A percentile compares a stretch with the other conserved stretches of the same genome.
Evolutionary conservation across 345 rosid species (phyloP).

Genomic region (Murraya koenigii): DNA sequence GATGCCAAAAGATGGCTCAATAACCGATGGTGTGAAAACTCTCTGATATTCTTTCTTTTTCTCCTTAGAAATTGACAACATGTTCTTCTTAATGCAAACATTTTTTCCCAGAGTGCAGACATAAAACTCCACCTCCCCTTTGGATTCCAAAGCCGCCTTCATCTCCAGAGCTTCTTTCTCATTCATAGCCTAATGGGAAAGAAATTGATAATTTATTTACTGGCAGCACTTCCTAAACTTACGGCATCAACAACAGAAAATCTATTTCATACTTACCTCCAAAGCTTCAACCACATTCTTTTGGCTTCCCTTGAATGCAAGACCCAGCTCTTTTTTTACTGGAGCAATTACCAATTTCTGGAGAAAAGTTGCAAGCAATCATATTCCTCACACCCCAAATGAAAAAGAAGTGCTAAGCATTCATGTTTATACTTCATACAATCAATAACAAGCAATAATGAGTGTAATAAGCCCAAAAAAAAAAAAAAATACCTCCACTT

Average conservation of each 20-base stretch:
- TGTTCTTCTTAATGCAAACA: slow-evolving; percentile 63
- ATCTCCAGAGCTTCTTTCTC: slow-evolving; percentile 89
- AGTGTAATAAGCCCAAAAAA: background rate
- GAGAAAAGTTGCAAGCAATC: background rate
- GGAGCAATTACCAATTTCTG: slow-evolving; percentile 82
- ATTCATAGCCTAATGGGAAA: slow-evolving; percentile 60
- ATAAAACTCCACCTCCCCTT: slow-evolving; percentile 79
- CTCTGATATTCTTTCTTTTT: slow-evolving; percentile 86
- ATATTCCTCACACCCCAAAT: background rate
- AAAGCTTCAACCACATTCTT: slow-evolving; percentile 76
- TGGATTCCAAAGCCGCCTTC: slow-evolving; percentile 71
- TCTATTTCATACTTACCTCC: slow-evolving; percentile 46
- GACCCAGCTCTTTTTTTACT: slow-evolving; percentile 83
- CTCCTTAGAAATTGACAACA: slow-evolving; percentile 92
- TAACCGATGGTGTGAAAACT: slow-evolving; percentile 87
- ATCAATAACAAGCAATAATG: background rate
- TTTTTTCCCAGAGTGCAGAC: slow-evolving; percentile 71
- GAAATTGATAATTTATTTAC: background rate
- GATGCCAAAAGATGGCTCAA: slow-evolving; percentile 94
- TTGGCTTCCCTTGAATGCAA: slow-evolving; percentile 80
- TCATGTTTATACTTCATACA: background rate
- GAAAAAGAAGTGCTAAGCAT: background rate
- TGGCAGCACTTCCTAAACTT: background rate
- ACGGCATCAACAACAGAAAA: background rate
- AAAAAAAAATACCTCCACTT: slow-evolving; percentile 68